Evolutionary conservation across 2,329 filamentous ascomycete genomes (phyloP), one percentile per base, ranked within the genome.

Genomic region (Xylaria sp.): DNA sequence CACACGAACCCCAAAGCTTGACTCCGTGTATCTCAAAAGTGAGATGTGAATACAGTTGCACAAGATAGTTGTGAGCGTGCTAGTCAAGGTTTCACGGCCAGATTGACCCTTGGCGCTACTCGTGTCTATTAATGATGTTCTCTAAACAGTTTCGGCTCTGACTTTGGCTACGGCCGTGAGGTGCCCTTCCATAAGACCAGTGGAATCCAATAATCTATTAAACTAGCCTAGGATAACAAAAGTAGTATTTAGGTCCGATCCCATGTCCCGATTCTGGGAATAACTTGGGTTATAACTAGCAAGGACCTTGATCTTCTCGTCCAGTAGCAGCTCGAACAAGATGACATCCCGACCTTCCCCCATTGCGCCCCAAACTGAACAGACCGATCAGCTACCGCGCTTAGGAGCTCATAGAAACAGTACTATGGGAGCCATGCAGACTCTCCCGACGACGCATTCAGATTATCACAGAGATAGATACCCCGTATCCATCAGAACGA

Each of bases 161-260:
- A 16, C 44, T 60, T 54, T 65, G 55, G 57, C 53, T 72, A 73
- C 72, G 68, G 72, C 72, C 70, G 70, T 69, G 70, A 62, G 59
- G 65, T 32, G 63, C 50, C 66, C 27, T 54, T 60, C 54, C 23
- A 16, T 29, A 66, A 60, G 62, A 71, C 50, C 18, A 21, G 50
- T 40, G 23, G 47, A 60, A n/a, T 60, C 66, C 21, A 64, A 54
- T 27, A 3, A 65, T 8, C 21, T 44, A 27, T 27, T 29, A 65
- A 63, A 71, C 44, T 48, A 59, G n/a, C 60, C 27, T 32, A 13
- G 37, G 44, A 54, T 35, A n/a, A 53, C 27, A 23, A 55, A 16
- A 23, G 23, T n/a, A 9, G 51, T 71, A 69, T 67, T 47, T 64
- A 67, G 37, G 21, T 21, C 25, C 23, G n/a, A 47, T 16, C 8